Evolutionary conservation across 2,329 filamentous ascomycete genomes (phyloP).

Genomic region (Colletotrichum cordylinicola): DNA sequence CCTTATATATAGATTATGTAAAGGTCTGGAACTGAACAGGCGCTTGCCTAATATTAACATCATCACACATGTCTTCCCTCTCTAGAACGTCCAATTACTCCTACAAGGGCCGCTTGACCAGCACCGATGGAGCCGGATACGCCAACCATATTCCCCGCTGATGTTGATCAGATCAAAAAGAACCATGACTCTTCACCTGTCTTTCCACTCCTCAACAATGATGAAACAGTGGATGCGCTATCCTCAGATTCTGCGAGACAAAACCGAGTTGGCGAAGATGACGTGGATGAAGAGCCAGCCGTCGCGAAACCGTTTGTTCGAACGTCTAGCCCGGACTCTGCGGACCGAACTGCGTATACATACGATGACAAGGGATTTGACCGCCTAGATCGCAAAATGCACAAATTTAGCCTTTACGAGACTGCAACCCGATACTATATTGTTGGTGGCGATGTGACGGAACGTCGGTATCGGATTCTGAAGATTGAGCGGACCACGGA

Average conservation of each 20-base stretch:
- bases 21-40: too few species aligned
- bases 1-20: too few species aligned
- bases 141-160: background rate
- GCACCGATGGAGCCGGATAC: background rate
- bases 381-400: conserved; percentile 71
- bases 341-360: conserved; percentile 33
- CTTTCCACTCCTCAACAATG: conserved; percentile 42
- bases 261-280: conserved; percentile 43
- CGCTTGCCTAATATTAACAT: too few species aligned
- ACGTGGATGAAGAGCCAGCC: conserved; percentile 64
- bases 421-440: conserved; percentile 93
- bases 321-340: conserved; percentile 56
- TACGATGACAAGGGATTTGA: conserved; percentile 38
- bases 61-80: too few species aligned
- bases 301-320: conserved; percentile 64
- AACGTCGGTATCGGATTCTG: conserved; percentile 86
- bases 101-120: background rate
- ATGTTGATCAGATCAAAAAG: background rate
- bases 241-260: conserved; percentile 26
- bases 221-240: conserved; percentile 33
- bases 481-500: conserved; percentile 91
- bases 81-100: too few species aligned
- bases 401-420: conserved; percentile 98
- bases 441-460: conserved; percentile 89
- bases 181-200: conserved; percentile 24